phyloP scores from a whole-genome alignment of 1,284 basidiomycete species.

The Neonothopanus nambi region DNA sequence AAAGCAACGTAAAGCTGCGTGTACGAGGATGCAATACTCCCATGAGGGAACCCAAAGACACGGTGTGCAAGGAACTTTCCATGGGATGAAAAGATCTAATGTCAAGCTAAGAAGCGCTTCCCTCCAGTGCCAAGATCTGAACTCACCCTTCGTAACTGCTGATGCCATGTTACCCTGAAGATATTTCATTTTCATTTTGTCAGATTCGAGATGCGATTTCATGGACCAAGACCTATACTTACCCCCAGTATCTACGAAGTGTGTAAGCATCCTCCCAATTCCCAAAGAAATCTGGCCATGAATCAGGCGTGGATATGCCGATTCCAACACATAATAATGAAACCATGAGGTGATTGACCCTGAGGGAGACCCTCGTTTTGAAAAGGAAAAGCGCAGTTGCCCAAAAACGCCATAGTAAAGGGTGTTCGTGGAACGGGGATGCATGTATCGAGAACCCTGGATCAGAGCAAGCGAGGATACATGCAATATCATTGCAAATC shows the following conservation, averaged over 20 bases:
- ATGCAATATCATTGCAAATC: not conserved
- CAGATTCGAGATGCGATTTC: not conserved
- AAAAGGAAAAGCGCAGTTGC: not conserved
- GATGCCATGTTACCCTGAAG: not conserved
- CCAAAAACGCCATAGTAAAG: not conserved
- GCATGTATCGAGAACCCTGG: conserved; percentile 1
- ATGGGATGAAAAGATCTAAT: conserved; percentile 18
- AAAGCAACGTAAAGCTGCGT: conserved; percentile 34
- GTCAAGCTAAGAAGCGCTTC: not conserved
- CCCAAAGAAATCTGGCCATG: not conserved
- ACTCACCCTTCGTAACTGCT: not conserved
- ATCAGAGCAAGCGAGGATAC: not conserved
- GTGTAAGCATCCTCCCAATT: not conserved
- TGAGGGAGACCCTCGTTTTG: not conserved
- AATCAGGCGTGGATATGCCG: not conserved
- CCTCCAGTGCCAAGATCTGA: not conserved
- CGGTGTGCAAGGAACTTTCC: conserved; percentile 19
- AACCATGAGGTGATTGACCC: not conserved
- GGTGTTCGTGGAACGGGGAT: not conserved
- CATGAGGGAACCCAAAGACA: conserved; percentile 23
- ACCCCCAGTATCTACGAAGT: not conserved
- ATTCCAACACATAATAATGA: not conserved
- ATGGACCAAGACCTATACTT: not conserved
- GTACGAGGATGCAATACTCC: conserved; percentile 27
- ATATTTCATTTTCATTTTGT: not conserved